Conservation (phyloP, 345 rosid species). For the Gossypium sturtianum region DNA sequence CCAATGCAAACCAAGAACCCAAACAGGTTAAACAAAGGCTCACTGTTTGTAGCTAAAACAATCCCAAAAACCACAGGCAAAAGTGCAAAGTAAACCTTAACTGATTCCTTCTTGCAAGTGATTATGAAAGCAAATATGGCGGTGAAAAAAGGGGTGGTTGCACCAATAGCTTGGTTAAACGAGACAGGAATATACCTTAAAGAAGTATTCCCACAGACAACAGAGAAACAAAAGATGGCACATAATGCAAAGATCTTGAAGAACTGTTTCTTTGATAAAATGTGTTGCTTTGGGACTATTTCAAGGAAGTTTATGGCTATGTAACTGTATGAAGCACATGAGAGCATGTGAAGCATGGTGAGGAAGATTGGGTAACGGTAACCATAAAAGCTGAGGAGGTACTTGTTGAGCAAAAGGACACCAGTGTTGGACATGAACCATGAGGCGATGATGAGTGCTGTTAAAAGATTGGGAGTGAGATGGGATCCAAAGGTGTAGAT, state of each 20-base stretch:
- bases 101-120: slow-evolving; percentile 86
- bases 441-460: slow-evolving; percentile 73
- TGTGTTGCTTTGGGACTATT: slow-evolving; percentile 80
- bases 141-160: slow-evolving; percentile 95
- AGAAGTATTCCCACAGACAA: slow-evolving; percentile 92
- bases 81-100: slow-evolving; percentile 74
- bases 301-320: slow-evolving; percentile 62
- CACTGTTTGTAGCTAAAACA: slow-evolving; percentile 84
- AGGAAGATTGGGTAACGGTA: slow-evolving; percentile 87
- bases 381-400: slow-evolving; percentile 85
- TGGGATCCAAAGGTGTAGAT: slow-evolving; percentile 30
- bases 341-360: slow-evolving; percentile 89
- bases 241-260: slow-evolving; percentile 73
- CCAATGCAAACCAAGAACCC: slow-evolving; percentile 90
- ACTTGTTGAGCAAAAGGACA: slow-evolving; percentile 94
- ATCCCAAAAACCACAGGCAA: slow-evolving; percentile 92
- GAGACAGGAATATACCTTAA: slow-evolving; percentile 92
- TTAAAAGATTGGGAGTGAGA: slow-evolving; percentile 49
- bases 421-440: slow-evolving; percentile 96
- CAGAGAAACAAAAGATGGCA: slow-evolving; percentile 84
- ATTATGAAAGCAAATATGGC: slow-evolving; percentile 88
- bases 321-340: slow-evolving; percentile 80
- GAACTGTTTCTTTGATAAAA: slow-evolving; percentile 68
- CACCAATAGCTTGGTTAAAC: slow-evolving; percentile 92
- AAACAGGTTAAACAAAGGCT: slow-evolving; percentile 83